Evolutionary conservation across 208 protist genomes (phyloP).

Genomic region (Leishmania aethiopica): DNA sequence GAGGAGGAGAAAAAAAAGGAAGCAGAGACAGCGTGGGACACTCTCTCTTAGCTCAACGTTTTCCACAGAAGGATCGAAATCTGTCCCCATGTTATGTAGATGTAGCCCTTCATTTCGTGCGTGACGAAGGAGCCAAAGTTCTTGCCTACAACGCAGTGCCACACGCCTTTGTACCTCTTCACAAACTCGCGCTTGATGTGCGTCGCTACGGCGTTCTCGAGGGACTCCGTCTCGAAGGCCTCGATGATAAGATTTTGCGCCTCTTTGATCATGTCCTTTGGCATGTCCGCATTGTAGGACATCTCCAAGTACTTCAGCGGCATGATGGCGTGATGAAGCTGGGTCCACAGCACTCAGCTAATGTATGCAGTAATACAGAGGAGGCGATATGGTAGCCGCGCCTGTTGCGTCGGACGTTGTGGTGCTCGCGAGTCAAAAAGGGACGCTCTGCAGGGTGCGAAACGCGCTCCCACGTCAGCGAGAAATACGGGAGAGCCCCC

Average conservation of each 20-base stretch:
- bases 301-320: slow-evolving; percentile 73
- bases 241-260: slow-evolving; percentile 71
- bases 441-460: background rate
- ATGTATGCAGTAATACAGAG: background rate
- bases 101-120: slow-evolving; percentile 99
- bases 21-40: background rate
- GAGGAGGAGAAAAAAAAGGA: background rate
- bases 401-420: background rate
- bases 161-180: slow-evolving; percentile 92
- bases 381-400: background rate
- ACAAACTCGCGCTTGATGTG: slow-evolving; percentile 88
- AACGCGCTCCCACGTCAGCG: background rate
- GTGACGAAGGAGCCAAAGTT: slow-evolving; percentile 99
- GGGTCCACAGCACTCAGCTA: background rate
- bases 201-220: slow-evolving; percentile 83
- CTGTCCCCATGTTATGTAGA: slow-evolving; percentile 99
- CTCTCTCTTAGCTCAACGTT: slow-evolving; percentile 60
- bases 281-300: slow-evolving; percentile 90
- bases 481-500: background rate
- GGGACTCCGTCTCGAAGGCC: slow-evolving; percentile 77
- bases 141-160: slow-evolving; percentile 99
- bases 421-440: background rate
- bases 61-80: slow-evolving; percentile 98
- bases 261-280: slow-evolving; percentile 89
- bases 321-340: slow-evolving; percentile 35